phyloP scores from a whole-genome alignment of 2,329 filamentous ascomycete species.

The Juglanconis oblonga region DNA sequence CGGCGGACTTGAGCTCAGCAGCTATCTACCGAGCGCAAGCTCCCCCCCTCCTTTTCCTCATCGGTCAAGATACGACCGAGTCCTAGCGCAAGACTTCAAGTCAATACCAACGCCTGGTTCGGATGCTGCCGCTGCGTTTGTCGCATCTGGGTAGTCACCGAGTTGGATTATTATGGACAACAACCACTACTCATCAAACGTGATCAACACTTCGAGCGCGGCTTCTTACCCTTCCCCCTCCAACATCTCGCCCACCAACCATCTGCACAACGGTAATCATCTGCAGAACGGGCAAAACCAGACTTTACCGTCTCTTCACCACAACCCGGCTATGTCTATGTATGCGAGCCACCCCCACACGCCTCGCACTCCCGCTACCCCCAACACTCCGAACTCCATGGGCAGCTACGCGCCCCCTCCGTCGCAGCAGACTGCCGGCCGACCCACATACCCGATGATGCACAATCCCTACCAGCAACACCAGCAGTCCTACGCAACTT shows the following conservation, averaged over 20 bases:
- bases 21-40: not conserved
- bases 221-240: constrained; percentile 28
- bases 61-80: constrained; percentile 9
- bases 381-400: constrained; percentile 59
- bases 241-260: constrained; percentile 24
- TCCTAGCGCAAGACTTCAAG: not conserved
- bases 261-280: constrained; percentile 23
- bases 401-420: constrained; percentile 48
- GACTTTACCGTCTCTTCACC: constrained; percentile 33
- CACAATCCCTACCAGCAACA: constrained; percentile 49
- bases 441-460: constrained; percentile 50
- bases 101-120: constrained; percentile 9
- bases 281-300: constrained; percentile 25
- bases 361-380: constrained; percentile 60
- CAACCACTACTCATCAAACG: constrained; percentile 28
- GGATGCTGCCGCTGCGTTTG: constrained; percentile 19
- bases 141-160: constrained; percentile 18
- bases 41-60: not conserved
- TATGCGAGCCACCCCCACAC: constrained; percentile 62
- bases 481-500: constrained; percentile 53
- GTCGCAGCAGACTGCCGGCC: constrained; percentile 43
- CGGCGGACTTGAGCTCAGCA: constrained; percentile 1
- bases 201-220: constrained; percentile 29
- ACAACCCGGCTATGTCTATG: constrained; percentile 45
- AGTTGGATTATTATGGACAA: constrained; percentile 28